A percentile compares a stretch with the other conserved stretches of the same genome.
These are phyloP conservation scores for Galeopsis tetrahit DNA, from an alignment of 257 asterid species.

Conservation along the genomic window DNA sequence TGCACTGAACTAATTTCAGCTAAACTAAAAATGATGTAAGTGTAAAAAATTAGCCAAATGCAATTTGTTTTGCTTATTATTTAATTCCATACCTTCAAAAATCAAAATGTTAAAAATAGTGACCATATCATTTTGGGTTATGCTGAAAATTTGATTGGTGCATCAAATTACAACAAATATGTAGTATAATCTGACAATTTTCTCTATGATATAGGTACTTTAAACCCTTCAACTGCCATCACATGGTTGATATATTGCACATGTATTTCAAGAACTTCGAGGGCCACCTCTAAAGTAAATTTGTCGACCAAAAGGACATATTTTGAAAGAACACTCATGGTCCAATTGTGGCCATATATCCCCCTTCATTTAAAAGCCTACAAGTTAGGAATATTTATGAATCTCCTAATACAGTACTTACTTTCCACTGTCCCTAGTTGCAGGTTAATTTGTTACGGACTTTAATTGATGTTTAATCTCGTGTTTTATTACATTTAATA, in stretches of 20 bases:
- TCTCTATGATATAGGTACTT: background rate
- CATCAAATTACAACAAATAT: no score
- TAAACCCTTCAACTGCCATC: slow-evolving; percentile 29
- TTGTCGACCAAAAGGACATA: slow-evolving; percentile 9
- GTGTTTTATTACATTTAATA: no score
- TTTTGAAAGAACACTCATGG: background rate
- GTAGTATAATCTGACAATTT: no score
- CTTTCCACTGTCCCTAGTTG: background rate
- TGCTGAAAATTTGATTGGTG: no score
- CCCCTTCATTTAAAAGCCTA: slow-evolving; percentile 33
- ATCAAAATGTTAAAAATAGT: no score
- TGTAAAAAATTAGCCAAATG: no score
- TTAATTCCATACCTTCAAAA: no score
- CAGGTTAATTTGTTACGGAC: background rate
- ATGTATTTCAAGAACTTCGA: slow-evolving; percentile 14
- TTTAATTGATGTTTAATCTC: no score
- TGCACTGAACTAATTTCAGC: no score
- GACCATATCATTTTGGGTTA: no score
- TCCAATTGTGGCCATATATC: slow-evolving; percentile 20
- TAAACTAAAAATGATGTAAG: no score
- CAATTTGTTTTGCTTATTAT: no score
- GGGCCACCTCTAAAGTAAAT: background rate
- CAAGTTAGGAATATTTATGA: slow-evolving; percentile 29
- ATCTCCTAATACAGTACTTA: background rate
- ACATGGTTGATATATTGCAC: slow-evolving; percentile 21